These are phyloP conservation scores for Marasmius fiardii DNA, from an alignment of 1,284 basidiomycete species.

Conservation along the genomic window DNA sequence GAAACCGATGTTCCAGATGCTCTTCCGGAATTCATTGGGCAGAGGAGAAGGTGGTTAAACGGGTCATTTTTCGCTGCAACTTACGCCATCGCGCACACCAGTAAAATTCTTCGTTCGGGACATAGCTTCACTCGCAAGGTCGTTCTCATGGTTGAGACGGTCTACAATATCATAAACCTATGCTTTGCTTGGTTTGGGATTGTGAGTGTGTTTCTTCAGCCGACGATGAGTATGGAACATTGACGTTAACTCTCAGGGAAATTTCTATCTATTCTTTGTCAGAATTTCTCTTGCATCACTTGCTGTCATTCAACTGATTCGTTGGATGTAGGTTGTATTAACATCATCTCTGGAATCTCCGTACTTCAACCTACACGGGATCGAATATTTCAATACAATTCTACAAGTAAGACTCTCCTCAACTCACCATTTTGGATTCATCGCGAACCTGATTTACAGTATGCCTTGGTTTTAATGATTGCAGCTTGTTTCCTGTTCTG, in stretches of 20 bases:
- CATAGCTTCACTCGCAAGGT: conserved; percentile 80
- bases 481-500: conserved; percentile 91
- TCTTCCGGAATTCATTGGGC: conserved; percentile 93
- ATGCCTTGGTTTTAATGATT: conserved; percentile 81
- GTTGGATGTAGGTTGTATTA: conserved; percentile 64
- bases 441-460: conserved; percentile 43
- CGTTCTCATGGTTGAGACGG: conserved; percentile 74
- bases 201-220: conserved; percentile 41
- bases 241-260: conserved; percentile 51
- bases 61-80: conserved; percentile 96
- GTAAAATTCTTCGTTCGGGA: conserved; percentile 82
- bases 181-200: conserved; percentile 93
- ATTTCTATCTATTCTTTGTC: conserved; percentile 96
- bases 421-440: conserved; percentile 8
- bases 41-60: conserved; percentile 89
- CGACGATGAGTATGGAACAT: not conserved
- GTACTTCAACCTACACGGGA: conserved; percentile 65
- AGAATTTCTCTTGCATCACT: conserved; percentile 26
- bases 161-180: conserved; percentile 88
- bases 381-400: conserved; percentile 78
- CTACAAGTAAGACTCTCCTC: conserved; percentile 52
- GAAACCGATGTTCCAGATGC: conserved; percentile 97
- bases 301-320: not conserved
- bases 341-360: conserved; percentile 84
- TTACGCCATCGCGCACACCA: conserved; percentile 79